Conservation (phyloP, 768 basidiomycete species). For the Kondoa malvinella region DNA sequence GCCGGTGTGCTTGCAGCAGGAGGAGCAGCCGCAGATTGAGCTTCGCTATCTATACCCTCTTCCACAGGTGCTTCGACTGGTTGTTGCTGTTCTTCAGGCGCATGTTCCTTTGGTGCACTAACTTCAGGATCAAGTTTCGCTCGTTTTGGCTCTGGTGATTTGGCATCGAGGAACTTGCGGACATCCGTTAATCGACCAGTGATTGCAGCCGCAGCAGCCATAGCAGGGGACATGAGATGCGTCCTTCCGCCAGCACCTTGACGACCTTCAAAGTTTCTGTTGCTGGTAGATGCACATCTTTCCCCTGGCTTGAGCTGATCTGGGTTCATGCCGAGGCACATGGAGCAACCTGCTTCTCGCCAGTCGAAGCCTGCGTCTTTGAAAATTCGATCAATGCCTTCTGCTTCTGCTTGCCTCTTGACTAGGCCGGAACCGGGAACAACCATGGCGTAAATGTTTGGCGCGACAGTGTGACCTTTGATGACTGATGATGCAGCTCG, state of each 20-base stretch:
- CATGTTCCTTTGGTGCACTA: conserved; percentile 12
- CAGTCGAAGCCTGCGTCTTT: conserved; percentile 84
- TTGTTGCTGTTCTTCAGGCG: conserved; percentile 22
- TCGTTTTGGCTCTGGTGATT: conserved; percentile 29
- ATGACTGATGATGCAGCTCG: conserved; percentile 68
- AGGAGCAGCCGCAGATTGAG: conserved; percentile 26
- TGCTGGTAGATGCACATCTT: conserved; percentile 79
- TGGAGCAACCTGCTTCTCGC: conserved; percentile 88
- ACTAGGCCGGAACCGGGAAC: conserved; percentile 81
- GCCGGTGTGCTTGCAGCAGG: conserved; percentile 2
- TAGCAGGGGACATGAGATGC: conserved; percentile 73
- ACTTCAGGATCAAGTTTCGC: conserved; percentile 16
- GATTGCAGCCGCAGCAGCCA: conserved; percentile 81
- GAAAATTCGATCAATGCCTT: conserved; percentile 70
- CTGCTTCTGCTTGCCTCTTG: conserved; percentile 77
- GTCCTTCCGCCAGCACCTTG: conserved; percentile 75
- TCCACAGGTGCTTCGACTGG: conserved; percentile 26
- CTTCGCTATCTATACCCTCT: conserved; percentile 11
- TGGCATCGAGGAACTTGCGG: conserved; percentile 46
- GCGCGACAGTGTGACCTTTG: conserved; percentile 53
- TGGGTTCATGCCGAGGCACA: conserved; percentile 93
- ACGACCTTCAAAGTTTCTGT: conserved; percentile 83
- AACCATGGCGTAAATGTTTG: conserved; percentile 66
- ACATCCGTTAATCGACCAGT: conserved; percentile 72
- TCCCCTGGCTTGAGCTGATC: conserved; percentile 65